phyloP scores from a whole-genome alignment of 169 alveolate species.

The Toxoplasma gondii region DNA sequence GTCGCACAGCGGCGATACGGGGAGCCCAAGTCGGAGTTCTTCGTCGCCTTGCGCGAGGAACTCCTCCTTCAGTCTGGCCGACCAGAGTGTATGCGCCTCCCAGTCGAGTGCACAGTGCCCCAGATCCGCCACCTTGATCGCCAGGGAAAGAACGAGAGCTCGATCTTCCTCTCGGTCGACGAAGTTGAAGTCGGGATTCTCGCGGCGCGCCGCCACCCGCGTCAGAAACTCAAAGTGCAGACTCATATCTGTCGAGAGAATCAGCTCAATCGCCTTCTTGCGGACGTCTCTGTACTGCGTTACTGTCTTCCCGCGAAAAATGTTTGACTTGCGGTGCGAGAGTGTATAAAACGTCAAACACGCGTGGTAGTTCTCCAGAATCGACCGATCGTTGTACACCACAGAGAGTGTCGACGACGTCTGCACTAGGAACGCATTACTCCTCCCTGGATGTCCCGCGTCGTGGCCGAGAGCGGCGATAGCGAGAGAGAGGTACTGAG shows the following conservation, averaged over 20 bases:
- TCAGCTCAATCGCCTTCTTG: slow-evolving; percentile 89
- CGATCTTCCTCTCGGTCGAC: slow-evolving; percentile 82
- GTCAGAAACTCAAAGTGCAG: slow-evolving; percentile 89
- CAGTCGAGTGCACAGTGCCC: slow-evolving; percentile 92
- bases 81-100: slow-evolving; percentile 92
- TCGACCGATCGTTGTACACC: slow-evolving; percentile 90
- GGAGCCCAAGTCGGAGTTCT: slow-evolving; percentile 81
- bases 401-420: slow-evolving; percentile 85
- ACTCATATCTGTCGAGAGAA: slow-evolving; percentile 93
- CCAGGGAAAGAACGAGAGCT: slow-evolving; percentile 83
- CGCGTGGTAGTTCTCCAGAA: slow-evolving; percentile 93
- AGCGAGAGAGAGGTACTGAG: slow-evolving; percentile 64
- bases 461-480: slow-evolving; percentile 93
- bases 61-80: slow-evolving; percentile 92
- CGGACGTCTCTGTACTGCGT: slow-evolving; percentile 77
- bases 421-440: slow-evolving; percentile 82
- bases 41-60: slow-evolving; percentile 77
- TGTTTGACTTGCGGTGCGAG: neutral
- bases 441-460: slow-evolving; percentile 93
- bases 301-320: slow-evolving; percentile 65
- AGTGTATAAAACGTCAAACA: slow-evolving; percentile 84
- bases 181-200: slow-evolving; percentile 46
- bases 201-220: slow-evolving; percentile 79
- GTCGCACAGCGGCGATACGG: slow-evolving; percentile 89
- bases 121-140: slow-evolving; percentile 92